Conservation (phyloP, 2,329 filamentous ascomycete species). For the Talaromyces sp. region DNA sequence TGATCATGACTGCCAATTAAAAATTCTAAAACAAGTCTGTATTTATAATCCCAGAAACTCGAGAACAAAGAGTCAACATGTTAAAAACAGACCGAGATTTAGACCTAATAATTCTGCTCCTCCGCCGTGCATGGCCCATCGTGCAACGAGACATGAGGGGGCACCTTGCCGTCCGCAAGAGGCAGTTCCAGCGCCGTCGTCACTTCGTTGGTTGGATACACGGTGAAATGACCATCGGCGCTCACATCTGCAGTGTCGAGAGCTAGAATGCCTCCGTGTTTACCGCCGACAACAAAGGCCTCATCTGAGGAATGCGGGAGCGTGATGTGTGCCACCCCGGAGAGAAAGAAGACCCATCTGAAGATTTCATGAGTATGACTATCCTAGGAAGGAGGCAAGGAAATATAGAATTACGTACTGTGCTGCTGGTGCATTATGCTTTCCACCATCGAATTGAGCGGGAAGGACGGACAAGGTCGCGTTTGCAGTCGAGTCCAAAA, state of each 20-base stretch:
- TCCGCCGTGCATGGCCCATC: conserved; percentile 31
- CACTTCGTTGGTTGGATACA: conserved; percentile 35
- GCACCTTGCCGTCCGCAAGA: conserved; percentile 27
- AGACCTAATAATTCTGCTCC: conserved; percentile 12
- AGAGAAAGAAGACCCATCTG: conserved; percentile 35
- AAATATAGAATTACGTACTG: conserved; percentile 19
- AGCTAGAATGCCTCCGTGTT: conserved; percentile 39
- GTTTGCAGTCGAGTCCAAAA: conserved; percentile 20
- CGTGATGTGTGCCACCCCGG: conserved; percentile 39
- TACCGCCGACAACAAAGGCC: conserved; percentile 37
- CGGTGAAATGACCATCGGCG: conserved; percentile 37
- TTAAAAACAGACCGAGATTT: background rate
- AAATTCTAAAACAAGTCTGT: background rate
- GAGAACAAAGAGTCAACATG: background rate
- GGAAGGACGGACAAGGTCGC: conserved; percentile 36
- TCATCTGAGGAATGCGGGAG: conserved; percentile 35
- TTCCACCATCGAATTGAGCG: conserved; percentile 34
- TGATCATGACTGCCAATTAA: background rate
- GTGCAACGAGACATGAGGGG: conserved; percentile 39
- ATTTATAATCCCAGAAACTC: background rate
- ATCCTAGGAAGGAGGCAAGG: background rate
- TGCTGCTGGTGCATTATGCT: conserved; percentile 39
- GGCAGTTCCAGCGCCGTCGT: conserved; percentile 39
- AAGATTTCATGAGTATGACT: conserved; percentile 11
- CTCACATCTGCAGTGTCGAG: conserved; percentile 38